These are phyloP conservation scores for Symmetrospora coprosmae DNA, from an alignment of 768 basidiomycete species.

Conservation along the genomic window DNA sequence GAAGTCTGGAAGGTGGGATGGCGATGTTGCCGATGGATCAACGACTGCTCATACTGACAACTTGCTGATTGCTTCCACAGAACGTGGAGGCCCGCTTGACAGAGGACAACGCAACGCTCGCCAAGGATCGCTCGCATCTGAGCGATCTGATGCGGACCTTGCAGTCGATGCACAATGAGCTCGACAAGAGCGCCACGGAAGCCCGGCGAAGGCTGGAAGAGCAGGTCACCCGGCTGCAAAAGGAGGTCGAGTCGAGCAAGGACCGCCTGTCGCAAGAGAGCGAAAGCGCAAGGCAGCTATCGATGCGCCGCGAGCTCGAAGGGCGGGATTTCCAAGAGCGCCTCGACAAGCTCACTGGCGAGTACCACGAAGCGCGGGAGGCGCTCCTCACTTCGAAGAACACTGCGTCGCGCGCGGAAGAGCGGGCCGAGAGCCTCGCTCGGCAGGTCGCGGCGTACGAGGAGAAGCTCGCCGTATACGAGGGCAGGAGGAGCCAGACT, in stretches of 20 bases:
- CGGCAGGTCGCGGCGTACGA: constrained; percentile 58
- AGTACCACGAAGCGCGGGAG: constrained; percentile 54
- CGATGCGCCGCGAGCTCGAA: constrained; percentile 68
- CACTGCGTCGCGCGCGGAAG: constrained; percentile 44
- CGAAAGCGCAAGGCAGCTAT: constrained; percentile 56
- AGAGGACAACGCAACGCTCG: constrained; percentile 67
- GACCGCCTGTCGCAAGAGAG: constrained; percentile 58
- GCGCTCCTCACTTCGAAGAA: constrained; percentile 34
- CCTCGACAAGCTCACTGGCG: constrained; percentile 46
- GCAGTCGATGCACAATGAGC: constrained; percentile 76
- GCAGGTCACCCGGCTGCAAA: constrained; percentile 61
- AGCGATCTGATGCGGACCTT: constrained; percentile 78
- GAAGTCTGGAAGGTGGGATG: constrained; percentile 67
- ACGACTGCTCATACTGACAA: background rate
- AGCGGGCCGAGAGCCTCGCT: constrained; percentile 50
- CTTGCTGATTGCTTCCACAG: constrained; percentile 38
- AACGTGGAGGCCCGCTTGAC: constrained; percentile 63
- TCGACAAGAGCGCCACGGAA: constrained; percentile 68
- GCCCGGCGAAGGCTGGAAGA: constrained; percentile 67
- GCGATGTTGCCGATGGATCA: background rate
- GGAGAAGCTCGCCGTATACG: constrained; percentile 77
- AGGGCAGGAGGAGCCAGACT: constrained; percentile 45
- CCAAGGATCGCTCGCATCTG: constrained; percentile 67
- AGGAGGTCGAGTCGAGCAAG: constrained; percentile 64
- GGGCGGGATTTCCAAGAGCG: constrained; percentile 56